Conservation (phyloP, 75 land plant genomes). For the Picea glauca region DNA sequence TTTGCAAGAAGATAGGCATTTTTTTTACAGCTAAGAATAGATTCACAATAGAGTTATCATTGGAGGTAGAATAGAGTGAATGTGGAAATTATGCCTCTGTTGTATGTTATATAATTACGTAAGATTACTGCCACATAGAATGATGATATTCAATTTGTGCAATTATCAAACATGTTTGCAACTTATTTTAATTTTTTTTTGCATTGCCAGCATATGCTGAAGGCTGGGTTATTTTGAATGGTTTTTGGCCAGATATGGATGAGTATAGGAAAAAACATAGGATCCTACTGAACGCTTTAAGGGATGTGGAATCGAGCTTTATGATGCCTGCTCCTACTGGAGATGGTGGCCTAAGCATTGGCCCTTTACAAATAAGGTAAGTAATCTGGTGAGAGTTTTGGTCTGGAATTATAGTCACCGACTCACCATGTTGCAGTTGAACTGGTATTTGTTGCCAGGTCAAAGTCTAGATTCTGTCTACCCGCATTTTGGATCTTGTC, state of each 20-base stretch:
- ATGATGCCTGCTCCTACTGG: constrained; percentile 36
- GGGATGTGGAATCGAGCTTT: constrained; percentile 32
- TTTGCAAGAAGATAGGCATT: too few relatives aligned
- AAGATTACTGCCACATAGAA: too few relatives aligned
- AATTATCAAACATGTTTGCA: too few relatives aligned
- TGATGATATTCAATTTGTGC: too few relatives aligned
- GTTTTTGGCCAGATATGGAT: constrained; percentile 19
- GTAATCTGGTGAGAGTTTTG: background rate
- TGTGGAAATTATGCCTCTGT: too few relatives aligned
- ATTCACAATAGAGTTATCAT: too few relatives aligned
- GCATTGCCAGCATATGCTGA: background rate
- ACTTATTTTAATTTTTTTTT: too few relatives aligned
- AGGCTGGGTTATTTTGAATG: background rate
- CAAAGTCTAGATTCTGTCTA: background rate
- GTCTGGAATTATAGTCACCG: background rate
- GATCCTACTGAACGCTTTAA: constrained; percentile 24
- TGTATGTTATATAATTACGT: too few relatives aligned
- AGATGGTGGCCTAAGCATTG: constrained; percentile 34
- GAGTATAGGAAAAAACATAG: constrained; percentile 27
- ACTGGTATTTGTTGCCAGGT: background rate
- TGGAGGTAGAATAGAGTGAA: too few relatives aligned
- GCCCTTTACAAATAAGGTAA: constrained; percentile 35
- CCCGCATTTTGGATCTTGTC: too few relatives aligned
- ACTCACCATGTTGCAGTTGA: background rate
- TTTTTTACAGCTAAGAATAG: too few relatives aligned